Evolutionary conservation across 345 rosid species (phyloP), one percentile per base, ranked within the genome.

Genomic region (Heritiera littoralis): DNA sequence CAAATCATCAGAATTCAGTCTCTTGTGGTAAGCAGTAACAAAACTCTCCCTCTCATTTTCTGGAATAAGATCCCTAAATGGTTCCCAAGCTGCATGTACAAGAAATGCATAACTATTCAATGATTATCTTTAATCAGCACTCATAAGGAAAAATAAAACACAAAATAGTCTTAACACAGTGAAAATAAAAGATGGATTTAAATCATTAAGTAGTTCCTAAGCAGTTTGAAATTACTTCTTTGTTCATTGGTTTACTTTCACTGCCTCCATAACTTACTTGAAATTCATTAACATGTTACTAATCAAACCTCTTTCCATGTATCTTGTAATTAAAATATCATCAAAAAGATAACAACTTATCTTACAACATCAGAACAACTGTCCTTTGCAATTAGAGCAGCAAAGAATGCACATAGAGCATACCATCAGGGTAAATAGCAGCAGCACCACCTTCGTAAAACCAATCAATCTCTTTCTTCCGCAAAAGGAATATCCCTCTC

Each of bases 381-480:
- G 5, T 17, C 23, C 45, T 72, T 70, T 13, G 54, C 13, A 52
- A 76, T 20, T 61, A 66, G 20, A 66, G 15, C 32, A 72, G 59
- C 65, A 55, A 73, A 66, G 51, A 43, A 79, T 30, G 13, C 58
- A 38, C 23, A 77, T n/a, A 32, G 20, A 76, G 14, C 88, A 75
- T 90, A 95, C 99, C 99, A 79, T 95, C 97, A 74, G 98, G 99
- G 79, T 56, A 93, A 80, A 95, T 91, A 81, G 97, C 95, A 83
- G 98, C 93, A 80, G 97, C 99, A 83, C 94, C 97, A 80, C 99
- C 97, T 76, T 92, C 91, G 28, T 95, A 95, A 89, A 95, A 95
- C 99, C 99, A 95, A 82, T 91, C 97, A 77, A 95, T 90, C 91
- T 95, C 98, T 85, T 95, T 93, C 88, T 92, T 94, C 45, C 95